Base-by-base conservation (phyloP, 2,329 filamentous ascomycete species). In the Diaporthe sp. region DNA sequence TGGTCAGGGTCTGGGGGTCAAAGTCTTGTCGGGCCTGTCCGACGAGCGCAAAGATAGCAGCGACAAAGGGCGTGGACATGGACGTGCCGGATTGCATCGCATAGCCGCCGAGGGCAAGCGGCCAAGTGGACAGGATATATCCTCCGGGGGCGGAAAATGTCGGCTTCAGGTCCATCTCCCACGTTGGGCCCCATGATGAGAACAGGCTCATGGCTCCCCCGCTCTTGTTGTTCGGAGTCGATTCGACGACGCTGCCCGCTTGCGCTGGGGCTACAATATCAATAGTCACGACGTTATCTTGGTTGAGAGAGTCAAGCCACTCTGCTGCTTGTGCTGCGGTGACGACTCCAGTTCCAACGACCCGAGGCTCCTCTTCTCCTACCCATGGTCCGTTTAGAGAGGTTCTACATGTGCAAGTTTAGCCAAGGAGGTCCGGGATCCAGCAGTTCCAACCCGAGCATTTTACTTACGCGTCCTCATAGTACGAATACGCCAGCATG, bases 401-500 rank as follows among this genome's bases (percentile, higher is more conserved):
- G n/a, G n/a, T 22, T 17, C 61, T 65, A 31, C 4, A 44, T 15
- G n/a, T 55, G 51, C 28, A 39, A 39, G n/a, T 2, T 58, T n/a
- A 55, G 51, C 51, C 37, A 57, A 58, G 15, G 37, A 37, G n/a
- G n/a, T 71, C 53, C 28, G 17, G 68, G 20, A 22, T n/a, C 25
- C 37, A 71, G 34, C 37, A 71, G 51, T 44, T 17, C 51, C 47
- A 42, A 42, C 9, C 5, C 5, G 39, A 9, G 51, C 13, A 31
- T 39, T 55, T 44, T 28, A 71, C 68, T 71, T 44, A 71, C 68
- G 51, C 2, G 61, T 65, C 51, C 9, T 57, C 53, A 34, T 39
- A 57, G 51, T 71, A 57, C 53, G 68, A 39, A 34, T 74, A 74
- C 6, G 39, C 49, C 72, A 74, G 15, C 49, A 74, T 47, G 37